Evolutionary conservation across 768 basidiomycete species (phyloP).

Genomic region (Macrolepiota albuminosa): DNA sequence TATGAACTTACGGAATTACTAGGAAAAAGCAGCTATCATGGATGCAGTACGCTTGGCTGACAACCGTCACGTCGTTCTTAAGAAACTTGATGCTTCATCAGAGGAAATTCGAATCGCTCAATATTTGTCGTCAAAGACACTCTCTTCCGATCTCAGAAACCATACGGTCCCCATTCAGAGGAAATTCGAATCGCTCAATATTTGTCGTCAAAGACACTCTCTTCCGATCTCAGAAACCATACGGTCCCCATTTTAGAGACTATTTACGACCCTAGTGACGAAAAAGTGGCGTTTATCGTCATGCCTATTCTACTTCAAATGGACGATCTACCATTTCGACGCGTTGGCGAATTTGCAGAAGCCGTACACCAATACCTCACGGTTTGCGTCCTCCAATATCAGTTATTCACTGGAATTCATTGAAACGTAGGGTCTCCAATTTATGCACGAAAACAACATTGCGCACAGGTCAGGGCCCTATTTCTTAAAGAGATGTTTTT

Average conservation of each 20-base stretch:
- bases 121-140: background rate
- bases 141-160: conserved; percentile 2
- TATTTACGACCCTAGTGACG: conserved; percentile 1
- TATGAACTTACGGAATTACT: background rate
- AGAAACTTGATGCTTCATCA: background rate
- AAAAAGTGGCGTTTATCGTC: conserved; percentile 4
- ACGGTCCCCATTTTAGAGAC: conserved; percentile 3
- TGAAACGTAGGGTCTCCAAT: conserved; percentile 8
- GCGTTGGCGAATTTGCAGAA: conserved; percentile 7
- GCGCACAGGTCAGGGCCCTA: conserved; percentile 14
- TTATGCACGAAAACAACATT: conserved; percentile 18
- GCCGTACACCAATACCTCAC: conserved; percentile 5
- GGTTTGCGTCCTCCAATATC: background rate
- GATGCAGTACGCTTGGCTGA: background rate
- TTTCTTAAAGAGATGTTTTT: background rate
- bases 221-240: conserved; percentile 4
- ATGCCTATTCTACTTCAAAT: conserved; percentile 8
- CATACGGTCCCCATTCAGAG: conserved; percentile 1
- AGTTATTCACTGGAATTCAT: background rate
- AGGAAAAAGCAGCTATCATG: background rate
- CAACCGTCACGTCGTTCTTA: conserved; percentile 1
- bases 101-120: too few relatives aligned
- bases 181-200: too few relatives aligned
- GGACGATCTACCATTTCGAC: conserved; percentile 6
- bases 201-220: background rate